These are phyloP conservation scores for Rheum nobile DNA, from an alignment of 148 eudicot genomes.

Conservation along the genomic window DNA sequence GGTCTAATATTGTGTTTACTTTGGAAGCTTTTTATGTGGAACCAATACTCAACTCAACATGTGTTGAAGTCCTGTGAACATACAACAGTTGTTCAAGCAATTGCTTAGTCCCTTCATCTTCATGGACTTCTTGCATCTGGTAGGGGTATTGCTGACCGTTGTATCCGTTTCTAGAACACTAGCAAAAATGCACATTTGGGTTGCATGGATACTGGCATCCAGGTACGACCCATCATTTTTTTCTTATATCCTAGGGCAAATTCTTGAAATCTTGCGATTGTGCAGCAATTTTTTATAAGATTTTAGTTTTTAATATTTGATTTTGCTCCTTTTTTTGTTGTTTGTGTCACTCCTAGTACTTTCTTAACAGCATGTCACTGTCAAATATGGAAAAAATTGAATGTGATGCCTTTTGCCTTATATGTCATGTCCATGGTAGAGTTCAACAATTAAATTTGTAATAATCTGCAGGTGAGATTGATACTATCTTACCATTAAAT, in stretches of 20 bases:
- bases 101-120: constrained; percentile 96
- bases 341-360: background rate
- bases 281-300: background rate
- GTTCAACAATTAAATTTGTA: too few relatives aligned
- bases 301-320: background rate
- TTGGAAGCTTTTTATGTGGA: constrained; percentile 79
- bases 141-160: constrained; percentile 89
- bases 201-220: constrained; percentile 93
- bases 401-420: too few relatives aligned
- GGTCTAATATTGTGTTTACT: background rate
- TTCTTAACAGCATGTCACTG: too few relatives aligned
- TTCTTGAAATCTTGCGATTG: background rate
- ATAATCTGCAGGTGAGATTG: too few relatives aligned
- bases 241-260: background rate
- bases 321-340: background rate
- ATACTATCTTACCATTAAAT: background rate
- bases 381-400: too few relatives aligned
- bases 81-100: constrained; percentile 92
- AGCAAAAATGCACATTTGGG: constrained; percentile 75
- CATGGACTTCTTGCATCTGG: constrained; percentile 93
- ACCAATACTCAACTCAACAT: constrained; percentile 75
- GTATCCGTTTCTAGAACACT: constrained; percentile 92
- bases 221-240: constrained; percentile 28
- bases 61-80: constrained; percentile 74
- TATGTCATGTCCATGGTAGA: too few relatives aligned